Conservation (phyloP, 2,329 filamentous ascomycete genomes). For the Talaromyces verruculosus region DNA sequence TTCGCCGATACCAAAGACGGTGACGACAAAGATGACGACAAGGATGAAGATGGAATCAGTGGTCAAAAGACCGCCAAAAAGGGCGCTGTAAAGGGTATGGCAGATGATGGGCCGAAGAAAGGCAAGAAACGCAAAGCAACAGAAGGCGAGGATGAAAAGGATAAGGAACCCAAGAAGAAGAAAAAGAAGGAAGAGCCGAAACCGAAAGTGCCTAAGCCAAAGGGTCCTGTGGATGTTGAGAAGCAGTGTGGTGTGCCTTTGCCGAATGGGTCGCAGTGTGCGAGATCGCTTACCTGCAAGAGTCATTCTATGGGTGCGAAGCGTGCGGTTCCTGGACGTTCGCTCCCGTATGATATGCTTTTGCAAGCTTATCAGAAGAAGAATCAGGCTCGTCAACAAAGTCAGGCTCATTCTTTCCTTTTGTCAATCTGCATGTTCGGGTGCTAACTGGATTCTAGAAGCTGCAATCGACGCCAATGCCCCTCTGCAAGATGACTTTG, state of each 20-base stretch:
- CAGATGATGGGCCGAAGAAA: constrained; percentile 59
- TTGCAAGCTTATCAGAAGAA: constrained; percentile 91
- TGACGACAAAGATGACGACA: constrained; percentile 46
- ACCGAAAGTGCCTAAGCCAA: constrained; percentile 77
- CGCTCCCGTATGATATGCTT: constrained; percentile 88
- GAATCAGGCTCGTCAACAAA: constrained; percentile 97
- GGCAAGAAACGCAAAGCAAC: constrained; percentile 76
- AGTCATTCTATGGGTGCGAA: constrained; percentile 95
- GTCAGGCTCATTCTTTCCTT: constrained; percentile 53
- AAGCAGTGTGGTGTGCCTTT: constrained; percentile 87
- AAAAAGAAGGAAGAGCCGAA: constrained; percentile 95
- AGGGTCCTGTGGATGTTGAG: constrained; percentile 91
- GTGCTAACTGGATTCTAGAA: constrained; percentile 55
- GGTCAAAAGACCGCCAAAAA: constrained; percentile 67
- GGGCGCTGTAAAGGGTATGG: constrained; percentile 52
- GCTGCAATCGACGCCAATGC: constrained; percentile 93
- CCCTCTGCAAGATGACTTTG: constrained; percentile 80
- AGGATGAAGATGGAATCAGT: constrained; percentile 50
- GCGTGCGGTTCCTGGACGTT: constrained; percentile 79
- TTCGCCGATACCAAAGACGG: constrained; percentile 49
- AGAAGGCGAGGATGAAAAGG: constrained; percentile 69
- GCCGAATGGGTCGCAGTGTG: constrained; percentile 82
- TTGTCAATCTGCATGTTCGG: constrained; percentile 9
- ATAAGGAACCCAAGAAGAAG: constrained; percentile 82
- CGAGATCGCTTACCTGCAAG: constrained; percentile 87